Evolutionary conservation across 225 moss, liverwort and hornwort genomes (phyloP).

Genomic region (Pleurozium schreberi): DNA sequence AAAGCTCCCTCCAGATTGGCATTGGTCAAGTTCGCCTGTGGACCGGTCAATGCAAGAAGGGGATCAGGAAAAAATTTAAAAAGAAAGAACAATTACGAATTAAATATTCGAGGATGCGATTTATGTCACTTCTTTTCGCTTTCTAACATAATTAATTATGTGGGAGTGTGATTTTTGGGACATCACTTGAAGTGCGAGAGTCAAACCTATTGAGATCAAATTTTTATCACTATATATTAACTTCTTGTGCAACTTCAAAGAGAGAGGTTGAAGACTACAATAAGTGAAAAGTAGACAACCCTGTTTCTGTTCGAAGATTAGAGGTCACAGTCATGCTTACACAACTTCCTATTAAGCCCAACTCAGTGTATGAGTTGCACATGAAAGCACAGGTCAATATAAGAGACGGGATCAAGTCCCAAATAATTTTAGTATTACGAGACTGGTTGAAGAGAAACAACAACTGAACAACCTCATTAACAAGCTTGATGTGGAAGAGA

Average conservation of each 20-base stretch:
- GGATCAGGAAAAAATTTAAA: neutral
- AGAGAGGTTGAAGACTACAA: neutral
- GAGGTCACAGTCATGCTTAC: neutral
- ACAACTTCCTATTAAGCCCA: neutral
- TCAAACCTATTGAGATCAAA: neutral
- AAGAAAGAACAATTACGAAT: neutral
- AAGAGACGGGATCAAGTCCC: neutral
- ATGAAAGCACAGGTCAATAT: neutral
- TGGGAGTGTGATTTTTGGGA: neutral
- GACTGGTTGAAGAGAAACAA: neutral
- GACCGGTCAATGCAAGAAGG: neutral
- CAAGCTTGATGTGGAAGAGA: neutral
- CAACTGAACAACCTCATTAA: neutral
- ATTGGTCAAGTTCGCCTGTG: conserved; percentile 89
- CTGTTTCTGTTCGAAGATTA: neutral
- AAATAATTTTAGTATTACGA: neutral
- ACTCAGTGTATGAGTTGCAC: neutral
- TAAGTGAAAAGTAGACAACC: neutral
- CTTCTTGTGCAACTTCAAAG: neutral
- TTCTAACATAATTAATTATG: neutral
- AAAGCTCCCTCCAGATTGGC: conserved; percentile 89
- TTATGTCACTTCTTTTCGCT: neutral
- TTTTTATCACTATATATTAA: neutral
- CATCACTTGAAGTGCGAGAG: neutral
- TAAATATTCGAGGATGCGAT: neutral